Evolutionary conservation across 192 early-diverging fungal genomes (phyloP).

Genomic region (Coemansia sp.): DNA sequence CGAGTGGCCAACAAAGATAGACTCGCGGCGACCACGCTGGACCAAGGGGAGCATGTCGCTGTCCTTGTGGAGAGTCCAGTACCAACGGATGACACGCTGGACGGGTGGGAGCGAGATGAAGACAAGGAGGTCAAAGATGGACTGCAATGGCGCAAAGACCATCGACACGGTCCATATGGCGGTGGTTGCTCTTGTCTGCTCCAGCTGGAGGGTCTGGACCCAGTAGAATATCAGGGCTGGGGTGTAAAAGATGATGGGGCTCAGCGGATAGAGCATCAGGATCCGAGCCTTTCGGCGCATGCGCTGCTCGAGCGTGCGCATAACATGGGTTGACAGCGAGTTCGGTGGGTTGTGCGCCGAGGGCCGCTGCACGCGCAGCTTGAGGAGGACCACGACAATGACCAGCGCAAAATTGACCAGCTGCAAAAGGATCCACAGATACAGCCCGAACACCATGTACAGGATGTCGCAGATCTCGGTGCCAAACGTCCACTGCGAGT

Average conservation of each 20-base stretch:
- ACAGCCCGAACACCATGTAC: conserved; percentile 40
- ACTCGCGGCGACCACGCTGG: conserved; percentile 24
- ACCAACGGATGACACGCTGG: conserved; percentile 39
- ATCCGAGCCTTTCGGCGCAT: conserved; percentile 48
- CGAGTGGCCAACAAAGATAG: conserved; percentile 17
- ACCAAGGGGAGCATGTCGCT: conserved; percentile 18
- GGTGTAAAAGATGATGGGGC: conserved; percentile 40
- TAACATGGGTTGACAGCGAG: conserved; percentile 37
- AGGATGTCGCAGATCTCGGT: conserved; percentile 16
- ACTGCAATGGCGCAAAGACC: conserved; percentile 36
- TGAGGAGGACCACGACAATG: conserved; percentile 25
- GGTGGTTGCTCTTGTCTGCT: conserved; percentile 12
- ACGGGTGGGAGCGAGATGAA: conserved; percentile 43
- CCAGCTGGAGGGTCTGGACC: conserved; percentile 40
- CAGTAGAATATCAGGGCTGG: conserved; percentile 39
- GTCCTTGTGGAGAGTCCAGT: conserved; percentile 47
- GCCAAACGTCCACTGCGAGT: conserved; percentile 49
- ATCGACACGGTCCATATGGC: conserved; percentile 28
- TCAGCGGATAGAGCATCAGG: conserved; percentile 42
- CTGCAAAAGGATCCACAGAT: conserved; percentile 34
- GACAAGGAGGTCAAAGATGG: conserved; percentile 31
- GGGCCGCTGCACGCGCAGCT: conserved; percentile 24
- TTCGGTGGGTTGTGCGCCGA: conserved; percentile 11
- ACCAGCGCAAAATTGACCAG: conserved; percentile 43
- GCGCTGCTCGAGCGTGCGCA: conserved; percentile 44